These are phyloP conservation scores for Suillus ampliporus DNA, from an alignment of 768 basidiomycete genomes.

Conservation along the genomic window DNA sequence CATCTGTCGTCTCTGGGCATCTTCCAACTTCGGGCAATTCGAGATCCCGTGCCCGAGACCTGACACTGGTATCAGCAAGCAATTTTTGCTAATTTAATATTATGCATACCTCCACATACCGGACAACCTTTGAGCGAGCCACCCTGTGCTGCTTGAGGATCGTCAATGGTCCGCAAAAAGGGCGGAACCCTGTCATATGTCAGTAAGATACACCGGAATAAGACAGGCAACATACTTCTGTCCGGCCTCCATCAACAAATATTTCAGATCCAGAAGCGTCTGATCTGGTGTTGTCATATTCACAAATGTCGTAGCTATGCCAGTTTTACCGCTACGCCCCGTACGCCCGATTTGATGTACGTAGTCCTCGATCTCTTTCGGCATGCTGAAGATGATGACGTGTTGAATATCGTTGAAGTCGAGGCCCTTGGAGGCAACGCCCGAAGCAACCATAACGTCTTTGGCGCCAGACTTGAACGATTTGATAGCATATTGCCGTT, in stretches of 20 bases:
- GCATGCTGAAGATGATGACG: conserved; percentile 99
- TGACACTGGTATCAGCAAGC: conserved; percentile 30
- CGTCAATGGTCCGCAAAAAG: conserved; percentile 88
- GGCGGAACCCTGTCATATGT: conserved; percentile 77
- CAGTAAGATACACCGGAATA: conserved; percentile 13
- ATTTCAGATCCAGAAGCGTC: conserved; percentile 95
- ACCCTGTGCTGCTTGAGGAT: conserved; percentile 83
- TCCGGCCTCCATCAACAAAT: conserved; percentile 94
- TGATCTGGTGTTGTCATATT: conserved; percentile 98
- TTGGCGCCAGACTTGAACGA: conserved; percentile 97
- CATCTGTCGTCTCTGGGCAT: conserved; percentile 88
- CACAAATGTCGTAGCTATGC: conserved; percentile 98
- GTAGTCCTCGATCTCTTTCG: conserved; percentile 99
- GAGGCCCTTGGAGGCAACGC: conserved; percentile 96
- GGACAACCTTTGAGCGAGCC: conserved; percentile 87
- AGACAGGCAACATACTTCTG: conserved; percentile 75
- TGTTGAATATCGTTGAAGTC: conserved; percentile 99
- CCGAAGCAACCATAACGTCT: conserved; percentile 99
- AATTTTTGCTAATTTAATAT: background rate
- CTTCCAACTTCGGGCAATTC: conserved; percentile 97
- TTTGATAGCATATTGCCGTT: conserved; percentile 98
- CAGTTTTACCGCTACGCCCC: conserved; percentile 96
- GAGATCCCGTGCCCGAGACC: conserved; percentile 93
- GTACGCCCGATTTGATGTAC: conserved; percentile 99
- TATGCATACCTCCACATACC: conserved; percentile 84